phyloP scores from a whole-genome alignment of 805 yeast species.

The Ogataea methylovora region DNA sequence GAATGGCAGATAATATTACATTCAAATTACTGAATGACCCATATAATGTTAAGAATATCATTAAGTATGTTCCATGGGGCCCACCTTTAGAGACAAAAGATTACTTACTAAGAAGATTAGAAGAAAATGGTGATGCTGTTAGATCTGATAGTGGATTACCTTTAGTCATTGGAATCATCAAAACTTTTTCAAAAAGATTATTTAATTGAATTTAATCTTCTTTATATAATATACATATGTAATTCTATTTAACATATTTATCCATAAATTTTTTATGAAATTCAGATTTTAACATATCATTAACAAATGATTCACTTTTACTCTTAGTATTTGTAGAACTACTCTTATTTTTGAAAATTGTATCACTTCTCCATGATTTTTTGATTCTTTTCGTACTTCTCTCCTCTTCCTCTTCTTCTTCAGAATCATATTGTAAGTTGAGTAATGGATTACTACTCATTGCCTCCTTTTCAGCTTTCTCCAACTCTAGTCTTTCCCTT shows the following conservation, averaged over 20 bases:
- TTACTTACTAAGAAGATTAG: slow-evolving; percentile 79
- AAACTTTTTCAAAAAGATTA: slow-evolving; percentile 26
- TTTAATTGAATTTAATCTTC: slow-evolving; percentile 7
- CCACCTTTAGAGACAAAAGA: slow-evolving; percentile 92
- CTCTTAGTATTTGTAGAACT: slow-evolving; percentile 6
- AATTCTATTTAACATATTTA: slow-evolving; percentile 25
- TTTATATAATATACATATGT: not conserved
- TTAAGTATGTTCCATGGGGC: slow-evolving; percentile 97
- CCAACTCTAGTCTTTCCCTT: slow-evolving; percentile 19
- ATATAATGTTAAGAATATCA: slow-evolving; percentile 65
- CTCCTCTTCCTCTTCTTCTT: slow-evolving; percentile 5
- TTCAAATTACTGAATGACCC: slow-evolving; percentile 58
- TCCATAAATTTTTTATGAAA: slow-evolving; percentile 35
- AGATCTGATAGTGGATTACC: slow-evolving; percentile 79
- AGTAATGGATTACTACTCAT: slow-evolving; percentile 20
- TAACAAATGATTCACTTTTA: slow-evolving; percentile 16
- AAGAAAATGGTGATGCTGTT: slow-evolving; percentile 94
- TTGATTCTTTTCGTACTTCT: slow-evolving; percentile 8
- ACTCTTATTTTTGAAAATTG: slow-evolving; percentile 20
- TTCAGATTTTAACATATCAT: slow-evolving; percentile 29
- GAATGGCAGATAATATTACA: slow-evolving; percentile 92
- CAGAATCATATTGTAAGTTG: slow-evolving; percentile 3
- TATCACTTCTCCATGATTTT: slow-evolving; percentile 29
- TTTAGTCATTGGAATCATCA: slow-evolving; percentile 47
- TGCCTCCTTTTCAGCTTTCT: slow-evolving; percentile 15